These are phyloP conservation scores for Colletotrichum sp. DNA, from an alignment of 2,329 filamentous ascomycete species.

Conservation along the genomic window DNA sequence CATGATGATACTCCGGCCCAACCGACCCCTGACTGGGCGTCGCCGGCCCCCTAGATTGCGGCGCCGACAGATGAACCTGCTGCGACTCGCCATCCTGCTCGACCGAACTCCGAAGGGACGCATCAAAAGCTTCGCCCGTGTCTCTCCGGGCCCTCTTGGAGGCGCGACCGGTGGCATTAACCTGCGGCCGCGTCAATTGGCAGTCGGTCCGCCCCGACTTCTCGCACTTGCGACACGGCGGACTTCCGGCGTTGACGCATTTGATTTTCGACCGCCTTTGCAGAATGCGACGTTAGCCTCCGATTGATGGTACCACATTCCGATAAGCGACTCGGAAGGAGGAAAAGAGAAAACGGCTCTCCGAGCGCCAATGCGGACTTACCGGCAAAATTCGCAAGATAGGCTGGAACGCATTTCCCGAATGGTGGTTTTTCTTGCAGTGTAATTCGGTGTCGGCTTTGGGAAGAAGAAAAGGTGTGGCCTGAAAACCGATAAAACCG, in stretches of 20 bases:
- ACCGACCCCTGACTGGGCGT: not conserved
- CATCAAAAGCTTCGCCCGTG: conserved; percentile 20
- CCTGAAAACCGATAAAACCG: conserved; percentile 7
- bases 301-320: not conserved
- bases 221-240: conserved; percentile 35
- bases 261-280: conserved; percentile 39
- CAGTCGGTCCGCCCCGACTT: conserved; percentile 30
- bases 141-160: not conserved
- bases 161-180: conserved; percentile 4
- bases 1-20: not conserved
- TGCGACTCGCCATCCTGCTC: not conserved
- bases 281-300: not conserved
- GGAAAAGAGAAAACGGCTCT: not conserved
- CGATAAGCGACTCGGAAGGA: not conserved
- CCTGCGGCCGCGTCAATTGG: conserved; percentile 27
- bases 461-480: not conserved
- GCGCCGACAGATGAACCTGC: not conserved
- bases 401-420: conserved; percentile 36
- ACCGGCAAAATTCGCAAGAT: conserved; percentile 39
- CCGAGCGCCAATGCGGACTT: conserved; percentile 7
- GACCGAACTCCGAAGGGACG: not conserved
- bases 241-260: conserved; percentile 33
- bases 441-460: not conserved
- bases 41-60: conserved; percentile 5
- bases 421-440: not conserved